Evolutionary conservation across 2,329 filamentous ascomycete genomes (phyloP).

Genomic region (Fusarium pininemorale): DNA sequence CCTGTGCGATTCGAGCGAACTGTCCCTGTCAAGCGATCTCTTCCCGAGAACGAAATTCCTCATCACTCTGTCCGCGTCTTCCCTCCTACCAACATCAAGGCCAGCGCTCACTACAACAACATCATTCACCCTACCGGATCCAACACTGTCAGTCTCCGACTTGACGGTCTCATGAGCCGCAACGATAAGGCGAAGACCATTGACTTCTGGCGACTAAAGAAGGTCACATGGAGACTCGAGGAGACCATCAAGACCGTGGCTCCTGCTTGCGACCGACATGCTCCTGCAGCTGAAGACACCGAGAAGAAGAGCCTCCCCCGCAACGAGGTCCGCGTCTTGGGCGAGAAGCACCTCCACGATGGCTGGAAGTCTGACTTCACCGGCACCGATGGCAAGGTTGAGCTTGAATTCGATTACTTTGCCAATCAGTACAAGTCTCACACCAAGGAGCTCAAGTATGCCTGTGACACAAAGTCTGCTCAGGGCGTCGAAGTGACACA

Average conservation of each 20-base stretch:
- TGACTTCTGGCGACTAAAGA: constrained; percentile 85
- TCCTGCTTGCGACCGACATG: constrained; percentile 81
- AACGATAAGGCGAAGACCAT: constrained; percentile 77
- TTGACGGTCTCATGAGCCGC: constrained; percentile 83
- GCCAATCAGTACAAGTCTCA: constrained; percentile 52
- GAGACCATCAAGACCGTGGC: constrained; percentile 84
- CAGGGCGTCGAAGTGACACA: constrained; percentile 84
- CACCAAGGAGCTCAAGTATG: constrained; percentile 66
- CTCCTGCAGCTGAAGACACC: constrained; percentile 51
- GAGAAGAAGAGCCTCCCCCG: constrained; percentile 73
- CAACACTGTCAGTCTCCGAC: constrained; percentile 80
- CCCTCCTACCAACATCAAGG: constrained; percentile 92
- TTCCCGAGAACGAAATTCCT: constrained; percentile 77
- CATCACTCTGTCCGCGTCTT: constrained; percentile 95
- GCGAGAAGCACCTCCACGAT: constrained; percentile 80
- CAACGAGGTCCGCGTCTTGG: constrained; percentile 79
- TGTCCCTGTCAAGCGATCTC: constrained; percentile 80
- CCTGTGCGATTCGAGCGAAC: constrained; percentile 70
- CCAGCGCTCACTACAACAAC: constrained; percentile 81
- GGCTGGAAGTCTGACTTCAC: constrained; percentile 86
- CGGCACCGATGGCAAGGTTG: constrained; percentile 67
- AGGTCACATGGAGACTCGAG: constrained; percentile 92
- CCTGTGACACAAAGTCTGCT: constrained; percentile 79
- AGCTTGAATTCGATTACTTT: constrained; percentile 79
- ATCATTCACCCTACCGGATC: constrained; percentile 87